phyloP scores from a whole-genome alignment of 164 flowering plant genomes.

The Pachysandra terminalis region DNA sequence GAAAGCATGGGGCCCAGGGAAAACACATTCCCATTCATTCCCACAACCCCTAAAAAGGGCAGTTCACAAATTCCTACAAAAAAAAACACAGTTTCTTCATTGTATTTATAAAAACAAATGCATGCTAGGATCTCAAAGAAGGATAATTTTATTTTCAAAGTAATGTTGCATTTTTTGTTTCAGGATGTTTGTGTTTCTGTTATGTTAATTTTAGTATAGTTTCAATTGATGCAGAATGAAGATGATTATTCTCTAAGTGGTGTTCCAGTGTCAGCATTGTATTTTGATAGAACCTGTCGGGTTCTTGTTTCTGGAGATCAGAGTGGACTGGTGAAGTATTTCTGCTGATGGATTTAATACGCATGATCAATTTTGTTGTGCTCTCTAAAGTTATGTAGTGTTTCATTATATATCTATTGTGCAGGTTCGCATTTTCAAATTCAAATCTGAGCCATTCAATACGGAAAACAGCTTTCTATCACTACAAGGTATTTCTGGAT shows the following conservation, averaged over 20 bases:
- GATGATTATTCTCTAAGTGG: constrained; percentile 58
- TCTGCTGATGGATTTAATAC: constrained; percentile 9
- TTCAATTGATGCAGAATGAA: constrained; percentile 54
- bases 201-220: constrained; percentile 6
- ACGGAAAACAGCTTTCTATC: constrained; percentile 47
- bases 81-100: too few relatives aligned
- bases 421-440: constrained; percentile 72
- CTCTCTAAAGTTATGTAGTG: background rate
- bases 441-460: constrained; percentile 62
- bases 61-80: too few relatives aligned
- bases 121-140: background rate
- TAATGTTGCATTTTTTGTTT: background rate
- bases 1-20: too few relatives aligned
- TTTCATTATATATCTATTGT: constrained; percentile 3
- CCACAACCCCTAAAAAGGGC: too few relatives aligned
- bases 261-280: constrained; percentile 64
- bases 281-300: constrained; percentile 43
- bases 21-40: too few relatives aligned
- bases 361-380: background rate
- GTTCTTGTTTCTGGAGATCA: constrained; percentile 88
- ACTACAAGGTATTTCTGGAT: constrained; percentile 42
- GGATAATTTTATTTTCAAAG: background rate
- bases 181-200: background rate
- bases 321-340: constrained; percentile 60
- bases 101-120: too few relatives aligned